phyloP scores from a whole-genome alignment of 305 asterid genomes.

The Fraxinus xanthoxyloides region DNA sequence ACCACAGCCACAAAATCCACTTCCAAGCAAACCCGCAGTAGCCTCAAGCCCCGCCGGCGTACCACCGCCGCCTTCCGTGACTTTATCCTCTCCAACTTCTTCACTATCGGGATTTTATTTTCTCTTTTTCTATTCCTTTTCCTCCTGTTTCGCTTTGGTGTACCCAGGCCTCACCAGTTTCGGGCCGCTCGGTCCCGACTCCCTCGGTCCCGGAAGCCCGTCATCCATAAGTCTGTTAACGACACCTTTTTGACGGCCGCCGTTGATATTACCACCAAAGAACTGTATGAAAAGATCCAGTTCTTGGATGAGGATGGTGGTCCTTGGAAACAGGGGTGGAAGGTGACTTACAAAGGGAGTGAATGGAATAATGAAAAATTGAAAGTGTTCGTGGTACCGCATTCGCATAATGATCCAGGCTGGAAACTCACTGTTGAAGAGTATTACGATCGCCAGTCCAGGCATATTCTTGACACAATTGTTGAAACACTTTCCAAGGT shows the following conservation, averaged over 20 bases:
- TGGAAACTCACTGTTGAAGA: constrained; percentile 96
- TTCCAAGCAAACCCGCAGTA: constrained; percentile 50
- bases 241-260: constrained; percentile 51
- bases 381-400: constrained; percentile 95
- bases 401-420: constrained; percentile 99
- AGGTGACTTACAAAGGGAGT: constrained; percentile 71
- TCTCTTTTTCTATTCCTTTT: constrained; percentile 56
- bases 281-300: constrained; percentile 80
- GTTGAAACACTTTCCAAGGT: constrained; percentile 94
- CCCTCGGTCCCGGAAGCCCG: constrained; percentile 53
- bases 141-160: constrained; percentile 61
- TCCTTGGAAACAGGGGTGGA: constrained; percentile 98
- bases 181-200: constrained; percentile 40
- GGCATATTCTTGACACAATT: constrained; percentile 87
- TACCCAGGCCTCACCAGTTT: constrained; percentile 55
- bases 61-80: constrained; percentile 53
- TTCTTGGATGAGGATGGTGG: constrained; percentile 94
- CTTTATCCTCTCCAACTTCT: constrained; percentile 72
- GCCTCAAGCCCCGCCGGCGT: constrained; percentile 56
- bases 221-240: constrained; percentile 46
- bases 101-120: constrained; percentile 68
- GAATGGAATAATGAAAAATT: constrained; percentile 94
- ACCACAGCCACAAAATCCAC: constrained; percentile 38
- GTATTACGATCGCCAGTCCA: constrained; percentile 81
- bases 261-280: constrained; percentile 85